Base-by-base conservation (phyloP, 441 rosid species). In the Gossypium lobatum region DNA sequence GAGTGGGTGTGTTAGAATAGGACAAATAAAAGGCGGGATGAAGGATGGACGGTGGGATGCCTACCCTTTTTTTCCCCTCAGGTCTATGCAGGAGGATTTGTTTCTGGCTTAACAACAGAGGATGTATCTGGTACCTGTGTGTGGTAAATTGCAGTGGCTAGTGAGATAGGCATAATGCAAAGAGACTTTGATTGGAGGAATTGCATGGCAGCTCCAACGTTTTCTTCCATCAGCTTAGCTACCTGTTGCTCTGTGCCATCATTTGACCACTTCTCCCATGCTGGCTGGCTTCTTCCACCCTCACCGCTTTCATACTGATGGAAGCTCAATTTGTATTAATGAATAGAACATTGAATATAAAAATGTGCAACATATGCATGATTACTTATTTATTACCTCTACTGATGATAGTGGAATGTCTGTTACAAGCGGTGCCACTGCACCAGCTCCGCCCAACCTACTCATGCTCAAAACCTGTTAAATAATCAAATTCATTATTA, bases 191-290 rank as follows among this genome's bases (percentile, higher is more conserved):
- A 93, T 23, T 96, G 98, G 48, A 96, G 97, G 75, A 93, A 90
- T 80, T 96, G 99, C 99, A 96, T 91, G 0, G 99, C 99, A 0
- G 97, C 86, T 46, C 98, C 97, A 0, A 96, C 93, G 11, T 96
- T 91, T 84, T 93, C 97, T 82, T 96, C 98, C 99, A 96, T 96
- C 20, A 96, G 86, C 80, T 96, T 96, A 10, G 98, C 97, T 48
- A 93, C 97, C 72, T 92, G 93, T 69, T 88, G 83, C 70, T 96
- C 98, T 1, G 97, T 96, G 34, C 96, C 97, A 26, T 92, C 98
- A 3, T 85, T 92, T 1, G 97, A 92, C 97, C 97, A 89, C 80
- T 92, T 96, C 83, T 93, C 99, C 99, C 98, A 96, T 0, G 96
- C 92, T 0, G 93, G 95, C 63, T 85, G 91, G 76, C 78, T 83